phyloP scores from a whole-genome alignment of 2,329 filamentous ascomycete genomes.

The Dothistroma pini region DNA sequence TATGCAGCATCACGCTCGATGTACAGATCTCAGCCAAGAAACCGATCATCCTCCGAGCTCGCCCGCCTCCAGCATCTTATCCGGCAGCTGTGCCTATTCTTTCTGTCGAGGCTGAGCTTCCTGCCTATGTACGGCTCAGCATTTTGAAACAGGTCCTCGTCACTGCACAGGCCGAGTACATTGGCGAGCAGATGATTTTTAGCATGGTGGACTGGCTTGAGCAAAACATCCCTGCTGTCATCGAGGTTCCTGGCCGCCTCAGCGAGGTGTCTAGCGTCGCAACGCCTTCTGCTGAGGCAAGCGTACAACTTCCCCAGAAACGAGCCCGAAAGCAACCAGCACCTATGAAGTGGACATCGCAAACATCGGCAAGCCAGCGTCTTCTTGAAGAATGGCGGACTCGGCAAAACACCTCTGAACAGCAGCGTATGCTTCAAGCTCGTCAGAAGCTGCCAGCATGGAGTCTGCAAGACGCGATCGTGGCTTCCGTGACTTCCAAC shows the following conservation, averaged over 20 bases:
- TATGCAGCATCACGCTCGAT: constrained; percentile 68
- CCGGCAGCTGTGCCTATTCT: constrained; percentile 66
- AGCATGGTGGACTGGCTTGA: constrained; percentile 90
- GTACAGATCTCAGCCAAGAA: constrained; percentile 43
- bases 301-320: not conserved
- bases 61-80: constrained; percentile 66
- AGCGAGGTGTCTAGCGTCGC: constrained; percentile 78
- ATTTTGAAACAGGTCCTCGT: constrained; percentile 73
- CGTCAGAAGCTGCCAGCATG: constrained; percentile 80
- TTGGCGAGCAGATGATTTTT: constrained; percentile 88
- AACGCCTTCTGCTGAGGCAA: constrained; percentile 47
- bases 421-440: constrained; percentile 70
- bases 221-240: constrained; percentile 73
- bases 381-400: constrained; percentile 62
- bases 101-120: constrained; percentile 64
- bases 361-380: constrained; percentile 56
- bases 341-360: constrained; percentile 61
- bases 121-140: constrained; percentile 90
- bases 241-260: constrained; percentile 78
- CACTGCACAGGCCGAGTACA: constrained; percentile 65
- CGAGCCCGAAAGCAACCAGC: constrained; percentile 41
- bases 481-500: constrained; percentile 68
- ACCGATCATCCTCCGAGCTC: constrained; percentile 59
- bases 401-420: constrained; percentile 61
- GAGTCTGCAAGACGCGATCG: constrained; percentile 72